phyloP scores from a whole-genome alignment of 2,329 filamentous ascomycete species.

The Hypoxylon sp. region DNA sequence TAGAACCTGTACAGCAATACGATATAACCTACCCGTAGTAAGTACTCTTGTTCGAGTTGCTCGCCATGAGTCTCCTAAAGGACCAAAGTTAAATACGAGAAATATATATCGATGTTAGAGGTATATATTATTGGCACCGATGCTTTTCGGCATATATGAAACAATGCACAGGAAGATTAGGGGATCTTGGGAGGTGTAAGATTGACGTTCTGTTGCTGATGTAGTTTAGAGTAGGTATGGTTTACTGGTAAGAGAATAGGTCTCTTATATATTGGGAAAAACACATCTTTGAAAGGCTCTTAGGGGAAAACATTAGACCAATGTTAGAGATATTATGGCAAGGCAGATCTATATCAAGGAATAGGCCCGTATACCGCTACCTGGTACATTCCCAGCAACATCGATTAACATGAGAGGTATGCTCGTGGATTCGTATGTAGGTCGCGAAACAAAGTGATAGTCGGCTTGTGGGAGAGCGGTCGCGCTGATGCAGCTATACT shows the following conservation, averaged over 20 bases:
- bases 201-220: not conserved
- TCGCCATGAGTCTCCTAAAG: not conserved
- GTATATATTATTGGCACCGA: not conserved
- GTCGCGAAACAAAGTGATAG: not conserved
- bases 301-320: not conserved
- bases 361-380: not conserved
- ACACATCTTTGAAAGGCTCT: not conserved
- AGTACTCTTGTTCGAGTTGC: constrained; percentile 2
- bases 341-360: not conserved
- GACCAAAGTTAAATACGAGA: not conserved
- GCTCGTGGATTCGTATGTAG: not conserved
- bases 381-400: not conserved
- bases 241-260: not conserved
- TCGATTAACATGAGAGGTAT: not conserved
- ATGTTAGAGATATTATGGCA: not conserved
- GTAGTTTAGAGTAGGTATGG: not conserved
- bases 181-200: not conserved
- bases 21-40: constrained; percentile 1
- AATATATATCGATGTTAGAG: not conserved
- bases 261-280: not conserved
- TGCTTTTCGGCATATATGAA: not conserved
- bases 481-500: not conserved
- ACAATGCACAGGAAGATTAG: not conserved
- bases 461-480: not conserved
- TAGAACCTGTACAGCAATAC: not conserved